phyloP scores from a whole-genome alignment of 2,329 filamentous ascomycete species.

The Stemphylium vesicarium region DNA sequence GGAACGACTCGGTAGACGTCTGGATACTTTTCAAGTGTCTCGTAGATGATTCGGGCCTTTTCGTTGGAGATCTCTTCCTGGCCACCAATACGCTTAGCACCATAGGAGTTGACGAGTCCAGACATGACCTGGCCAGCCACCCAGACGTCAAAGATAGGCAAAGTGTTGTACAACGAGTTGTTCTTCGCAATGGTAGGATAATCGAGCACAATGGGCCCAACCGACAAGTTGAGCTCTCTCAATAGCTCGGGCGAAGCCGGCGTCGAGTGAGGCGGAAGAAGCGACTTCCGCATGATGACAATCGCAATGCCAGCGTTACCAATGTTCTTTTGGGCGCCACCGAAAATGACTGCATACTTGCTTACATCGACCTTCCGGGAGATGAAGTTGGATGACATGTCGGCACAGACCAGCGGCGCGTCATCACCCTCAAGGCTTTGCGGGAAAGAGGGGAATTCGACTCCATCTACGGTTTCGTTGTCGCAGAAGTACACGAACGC shows the following conservation, averaged over 20 bases:
- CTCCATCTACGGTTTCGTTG: constrained; percentile 93
- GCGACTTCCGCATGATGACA: constrained; percentile 79
- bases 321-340: constrained; percentile 92
- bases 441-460: constrained; percentile 83
- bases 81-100: constrained; percentile 71
- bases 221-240: constrained; percentile 74
- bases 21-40: constrained; percentile 74
- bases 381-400: constrained; percentile 95
- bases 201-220: constrained; percentile 79
- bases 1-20: constrained; percentile 81
- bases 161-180: constrained; percentile 93
- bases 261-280: constrained; percentile 68
- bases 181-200: constrained; percentile 89
- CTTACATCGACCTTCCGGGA: constrained; percentile 76
- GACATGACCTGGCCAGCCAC: constrained; percentile 88
- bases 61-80: constrained; percentile 75
- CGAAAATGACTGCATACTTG: constrained; percentile 87
- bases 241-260: constrained; percentile 71
- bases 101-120: constrained; percentile 69
- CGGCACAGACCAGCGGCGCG: constrained; percentile 77
- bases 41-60: constrained; percentile 81
- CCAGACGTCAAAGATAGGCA: constrained; percentile 94
- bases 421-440: constrained; percentile 68
- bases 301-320: constrained; percentile 86
- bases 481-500: constrained; percentile 88